Base-by-base conservation (phyloP, 2,329 filamentous ascomycete genomes). In the Orbilia oligospora region DNA sequence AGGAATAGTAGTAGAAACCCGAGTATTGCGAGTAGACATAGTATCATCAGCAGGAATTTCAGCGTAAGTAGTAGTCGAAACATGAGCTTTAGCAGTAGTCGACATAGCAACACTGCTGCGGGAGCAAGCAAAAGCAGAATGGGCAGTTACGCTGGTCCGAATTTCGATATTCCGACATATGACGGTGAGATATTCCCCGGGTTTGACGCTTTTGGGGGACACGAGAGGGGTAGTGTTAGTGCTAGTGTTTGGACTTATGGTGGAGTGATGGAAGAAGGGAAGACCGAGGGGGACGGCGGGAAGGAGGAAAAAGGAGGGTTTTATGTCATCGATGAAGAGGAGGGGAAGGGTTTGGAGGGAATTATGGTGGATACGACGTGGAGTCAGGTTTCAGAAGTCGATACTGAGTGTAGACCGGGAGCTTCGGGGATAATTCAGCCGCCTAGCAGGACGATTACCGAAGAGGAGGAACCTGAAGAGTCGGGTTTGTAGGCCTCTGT, bases 371-470 rank as follows among this genome's bases (percentile, higher is more conserved):
- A 71, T 22, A 71, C 73, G 2, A 77, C 67, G 3, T 71, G 49
- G 67, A 71, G 53, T 36, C 73, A 71, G 24, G 68, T 77, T 56
- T 46, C 58, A 4, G 73, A 77, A n/a, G 18, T 41, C 8, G 61
- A 68, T 63, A 18, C 61, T 3, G 55, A 56, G 16, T 22, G 1
- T 2, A 27, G 18, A 27, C 30, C n/a, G n/a, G 53, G 53, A 2
- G 53, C 24, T 16, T 38, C 30, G 9, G 53, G 30, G 53, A 38
- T 22, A 22, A 38, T 38, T 36, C 53, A 38, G 3, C 30, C 53
- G 2, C 53, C 53, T 1, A 38, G 53, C 22, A 22, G 30, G 5
- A 58, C 53, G 5, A 58, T 58, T 30, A 38, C 36, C 0, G 56
- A 61, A 27, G 33, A 24, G 41, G 12, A 44, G 36, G 56, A 44